Base-by-base conservation (phyloP, 345 rosid genomes). In the Eutrema japonicum region DNA sequence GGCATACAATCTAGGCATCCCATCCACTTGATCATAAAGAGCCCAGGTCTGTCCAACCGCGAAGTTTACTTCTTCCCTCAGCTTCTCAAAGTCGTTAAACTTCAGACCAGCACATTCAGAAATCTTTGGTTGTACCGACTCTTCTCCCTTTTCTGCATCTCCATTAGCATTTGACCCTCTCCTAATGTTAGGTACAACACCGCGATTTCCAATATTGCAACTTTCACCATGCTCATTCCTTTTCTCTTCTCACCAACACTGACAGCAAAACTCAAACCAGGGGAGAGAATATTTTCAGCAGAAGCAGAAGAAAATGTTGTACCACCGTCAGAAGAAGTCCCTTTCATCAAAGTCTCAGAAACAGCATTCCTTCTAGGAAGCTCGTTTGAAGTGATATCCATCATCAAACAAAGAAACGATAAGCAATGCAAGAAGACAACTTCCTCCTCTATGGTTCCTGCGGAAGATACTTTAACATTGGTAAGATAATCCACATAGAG, bases 1-100 rank as follows among this genome's bases (percentile, higher is more conserved):
- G 79, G 88, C 98, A 78, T 90, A 90, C 78, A 73, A 78, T 68
- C 96, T 83, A 74, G 96, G 95, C 91, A 88, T 77, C 35, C 78
- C 87, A 78, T 85, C 45, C 0, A 1, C 85, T 51, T 51, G 4
- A 69, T 88, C 91, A 74, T 86, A 86, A 36, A 68, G 18, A 57
- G 93, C 88, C 95, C 93, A 88, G 10, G 70, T 76, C 84, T 87
- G 90, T 13, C 92, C 91, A 14, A 16, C 82, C 10, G 68, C 58
- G 70, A 88, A 90, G 70, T 85, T 71, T 16, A 37, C 77, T n/a
- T 74, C 82, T 52, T 65, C 56, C 78, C 85, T 77, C 38, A 56
- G 66, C 50, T 71, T 69, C 18, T 83, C 89, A 66, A 91, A 89
- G 77, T 87, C 88, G 13, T 40, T 40, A 40, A 40, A 40, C 56